phyloP scores from a whole-genome alignment of 2,329 filamentous ascomycete genomes.

The Diaporthe helianthi region DNA sequence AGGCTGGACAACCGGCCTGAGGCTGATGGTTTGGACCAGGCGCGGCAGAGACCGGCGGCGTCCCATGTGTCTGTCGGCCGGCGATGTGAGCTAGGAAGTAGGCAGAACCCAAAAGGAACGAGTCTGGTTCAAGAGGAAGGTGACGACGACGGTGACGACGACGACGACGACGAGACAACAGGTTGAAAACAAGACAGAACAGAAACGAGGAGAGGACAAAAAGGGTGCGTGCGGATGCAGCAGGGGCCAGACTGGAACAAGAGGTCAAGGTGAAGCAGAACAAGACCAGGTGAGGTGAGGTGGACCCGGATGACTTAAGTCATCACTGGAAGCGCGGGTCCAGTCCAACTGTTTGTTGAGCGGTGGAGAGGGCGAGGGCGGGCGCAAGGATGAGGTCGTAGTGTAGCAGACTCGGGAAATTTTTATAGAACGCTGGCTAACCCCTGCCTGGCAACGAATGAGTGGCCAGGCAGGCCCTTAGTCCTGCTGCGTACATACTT shows the following conservation, averaged over 20 bases:
- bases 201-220: neutral
- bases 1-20: neutral
- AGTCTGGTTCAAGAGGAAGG: neutral
- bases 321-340: slow-evolving; percentile 22
- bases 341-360: slow-evolving; percentile 26
- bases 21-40: neutral
- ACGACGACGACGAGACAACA: too few species aligned
- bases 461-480: slow-evolving; percentile 15
- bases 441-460: slow-evolving; percentile 16
- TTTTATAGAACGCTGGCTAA: neutral
- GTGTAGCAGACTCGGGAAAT: slow-evolving; percentile 23
- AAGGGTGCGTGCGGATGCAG: neutral
- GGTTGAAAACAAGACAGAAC: neutral
- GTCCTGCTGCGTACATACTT: slow-evolving; percentile 11
- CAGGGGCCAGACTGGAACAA: neutral
- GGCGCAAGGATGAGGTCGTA: slow-evolving; percentile 26
- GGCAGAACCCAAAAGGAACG: neutral
- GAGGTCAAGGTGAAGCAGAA: slow-evolving; percentile 25
- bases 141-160: too few species aligned
- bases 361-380: slow-evolving; percentile 19
- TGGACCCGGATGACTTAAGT: slow-evolving; percentile 29
- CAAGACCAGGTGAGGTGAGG: slow-evolving; percentile 21
- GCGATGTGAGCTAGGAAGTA: slow-evolving; percentile 5
- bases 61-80: neutral
- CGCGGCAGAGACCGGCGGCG: neutral